Evolutionary conservation across 257 asterid genomes (phyloP), one percentile per base, ranked within the genome.

Genomic region (Solanum bulbocastanum): DNA sequence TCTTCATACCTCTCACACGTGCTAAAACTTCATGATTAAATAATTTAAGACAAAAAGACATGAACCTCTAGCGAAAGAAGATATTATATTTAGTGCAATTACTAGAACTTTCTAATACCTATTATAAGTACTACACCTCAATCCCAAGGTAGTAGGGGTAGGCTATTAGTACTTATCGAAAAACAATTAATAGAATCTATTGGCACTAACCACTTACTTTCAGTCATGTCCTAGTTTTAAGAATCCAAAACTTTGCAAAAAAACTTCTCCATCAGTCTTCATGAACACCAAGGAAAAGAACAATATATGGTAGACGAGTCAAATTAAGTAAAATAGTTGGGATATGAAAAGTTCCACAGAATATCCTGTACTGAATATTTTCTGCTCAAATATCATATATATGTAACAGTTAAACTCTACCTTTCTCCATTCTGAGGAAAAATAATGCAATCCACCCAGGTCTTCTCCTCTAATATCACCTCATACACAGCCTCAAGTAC

Each of bases 401-500:
- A 8, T 25, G 58, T 20, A 72, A 33, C 20, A 86, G 14, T 52
- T 35, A 46, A 42, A 86, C 32, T 44, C 25, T 90, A 95, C 99
- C 99, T 93, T 65, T 92, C 92, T 89, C 99, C 98, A 91, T 93
- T 97, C 91, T 93, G 97, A 23, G 99, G 98, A 78, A 97, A 97
- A 89, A 97, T 89, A 60, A 97, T 92, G 92, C 98, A 96, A 87
- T 97, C 98, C 83, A 94, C 91, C 23, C 93, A 87, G 89, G 92
- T 93, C 86, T 89, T 92, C 69, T 91, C 94, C 86, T 91, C 93
- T 60, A 96, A 90, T 83, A 88, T 88, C 88, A 88, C 88, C 88
- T 94, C 94, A 37, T 87, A 93, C 52, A 97, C 97, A 78, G 98
- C 99, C 91, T 97, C 98, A 25, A 97, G 98, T 37, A 96, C 97